Conservation (phyloP, 2,329 filamentous ascomycete genomes). For the Aspergillus terreus region DNA sequence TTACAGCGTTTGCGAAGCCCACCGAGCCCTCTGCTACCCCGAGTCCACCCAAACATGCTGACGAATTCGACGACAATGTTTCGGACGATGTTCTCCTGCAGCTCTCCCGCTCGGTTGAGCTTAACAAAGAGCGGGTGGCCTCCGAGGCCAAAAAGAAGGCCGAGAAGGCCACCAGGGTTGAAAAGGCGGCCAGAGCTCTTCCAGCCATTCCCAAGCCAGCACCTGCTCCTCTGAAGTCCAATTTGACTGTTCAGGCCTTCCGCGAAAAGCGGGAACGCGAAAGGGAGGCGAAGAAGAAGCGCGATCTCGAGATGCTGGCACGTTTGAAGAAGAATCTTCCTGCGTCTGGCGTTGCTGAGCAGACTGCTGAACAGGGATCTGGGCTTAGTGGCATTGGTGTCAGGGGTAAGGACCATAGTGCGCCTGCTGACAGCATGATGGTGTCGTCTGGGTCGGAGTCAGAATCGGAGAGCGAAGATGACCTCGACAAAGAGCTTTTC, state of each 20-base stretch:
- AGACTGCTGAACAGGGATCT: conserved; percentile 72
- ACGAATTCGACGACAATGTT: conserved; percentile 42
- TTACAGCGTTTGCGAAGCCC: conserved; percentile 37
- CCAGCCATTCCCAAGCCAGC: conserved; percentile 23
- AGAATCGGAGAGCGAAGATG: conserved; percentile 71
- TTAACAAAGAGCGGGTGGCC: conserved; percentile 38
- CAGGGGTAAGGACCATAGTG: conserved; percentile 69
- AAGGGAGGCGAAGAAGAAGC: conserved; percentile 68
- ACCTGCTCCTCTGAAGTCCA: conserved; percentile 24
- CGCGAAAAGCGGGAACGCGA: conserved; percentile 71
- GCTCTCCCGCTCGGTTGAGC: conserved; percentile 40
- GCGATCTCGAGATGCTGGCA: conserved; percentile 69
- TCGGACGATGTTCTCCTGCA: conserved; percentile 39
- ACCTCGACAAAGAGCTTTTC: conserved; percentile 68
- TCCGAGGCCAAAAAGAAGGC: conserved; percentile 27
- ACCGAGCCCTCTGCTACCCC: conserved; percentile 33
- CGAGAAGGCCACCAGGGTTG: conserved; percentile 20
- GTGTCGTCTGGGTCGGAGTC: conserved; percentile 66
- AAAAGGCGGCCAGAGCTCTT: conserved; percentile 18
- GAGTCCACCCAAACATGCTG: conserved; percentile 26
- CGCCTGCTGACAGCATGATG: conserved; percentile 79
- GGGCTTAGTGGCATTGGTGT: conserved; percentile 70
- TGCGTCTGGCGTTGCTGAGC: conserved; percentile 48
- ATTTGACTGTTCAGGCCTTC: conserved; percentile 53
- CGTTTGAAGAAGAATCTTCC: conserved; percentile 57